phyloP scores from a whole-genome alignment of 1,139 yeast genomes.

The Hemisphaericaspora xylanilytica region DNA sequence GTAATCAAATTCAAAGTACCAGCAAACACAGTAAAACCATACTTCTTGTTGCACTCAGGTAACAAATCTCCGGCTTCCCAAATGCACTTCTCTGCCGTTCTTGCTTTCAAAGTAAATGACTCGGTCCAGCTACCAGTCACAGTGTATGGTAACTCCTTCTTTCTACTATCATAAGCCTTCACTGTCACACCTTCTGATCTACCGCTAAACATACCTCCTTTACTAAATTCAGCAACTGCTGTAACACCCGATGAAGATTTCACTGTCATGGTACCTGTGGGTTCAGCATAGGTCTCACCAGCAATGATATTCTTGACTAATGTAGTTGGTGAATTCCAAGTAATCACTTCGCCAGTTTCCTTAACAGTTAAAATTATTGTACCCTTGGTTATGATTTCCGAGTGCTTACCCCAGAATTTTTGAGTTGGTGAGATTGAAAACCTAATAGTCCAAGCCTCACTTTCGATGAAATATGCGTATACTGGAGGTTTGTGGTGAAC shows the following conservation, averaged over 20 bases:
- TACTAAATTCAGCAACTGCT: slow-evolving; percentile 71
- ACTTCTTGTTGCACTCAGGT: slow-evolving; percentile 58
- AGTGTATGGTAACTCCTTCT: slow-evolving; percentile 37
- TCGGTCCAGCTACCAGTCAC: slow-evolving; percentile 80
- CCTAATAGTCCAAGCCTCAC: slow-evolving; percentile 69
- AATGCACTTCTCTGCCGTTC: slow-evolving; percentile 43
- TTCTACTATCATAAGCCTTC: slow-evolving; percentile 44
- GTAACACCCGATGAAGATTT: slow-evolving; percentile 65
- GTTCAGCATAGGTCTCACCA: slow-evolving; percentile 95
- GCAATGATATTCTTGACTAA: slow-evolving; percentile 84
- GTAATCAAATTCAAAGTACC: slow-evolving; percentile 81
- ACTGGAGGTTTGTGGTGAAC: slow-evolving; percentile 81
- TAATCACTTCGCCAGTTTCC: slow-evolving; percentile 65
- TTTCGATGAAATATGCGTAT: slow-evolving; percentile 76
- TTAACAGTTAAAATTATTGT: slow-evolving; percentile 53
- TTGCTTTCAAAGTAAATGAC: slow-evolving; percentile 44
- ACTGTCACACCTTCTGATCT: slow-evolving; percentile 77
- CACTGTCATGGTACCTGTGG: slow-evolving; percentile 66
- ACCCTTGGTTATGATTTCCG: slow-evolving; percentile 80
- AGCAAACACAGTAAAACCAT: slow-evolving; percentile 83
- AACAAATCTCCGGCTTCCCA: slow-evolving; percentile 72
- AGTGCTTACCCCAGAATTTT: slow-evolving; percentile 93
- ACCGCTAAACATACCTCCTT: slow-evolving; percentile 77
- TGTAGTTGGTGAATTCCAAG: slow-evolving; percentile 82
- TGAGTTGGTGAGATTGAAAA: slow-evolving; percentile 80